Evolutionary conservation across 1,284 basidiomycete genomes (phyloP).

Genomic region (Ceratobasidium sp.): DNA sequence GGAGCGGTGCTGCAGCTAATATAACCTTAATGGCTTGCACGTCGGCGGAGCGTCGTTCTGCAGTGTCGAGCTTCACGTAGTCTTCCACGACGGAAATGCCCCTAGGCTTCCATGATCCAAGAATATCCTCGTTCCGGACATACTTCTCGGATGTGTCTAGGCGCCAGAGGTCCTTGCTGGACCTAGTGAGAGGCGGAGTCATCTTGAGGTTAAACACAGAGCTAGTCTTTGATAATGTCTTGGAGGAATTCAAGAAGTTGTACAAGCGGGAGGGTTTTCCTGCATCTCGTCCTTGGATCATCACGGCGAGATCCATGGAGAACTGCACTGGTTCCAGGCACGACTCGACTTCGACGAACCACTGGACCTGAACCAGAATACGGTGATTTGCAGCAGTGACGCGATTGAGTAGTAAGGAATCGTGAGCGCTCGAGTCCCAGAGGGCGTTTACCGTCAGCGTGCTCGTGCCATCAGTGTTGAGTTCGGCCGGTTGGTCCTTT

Average conservation of each 20-base stretch:
- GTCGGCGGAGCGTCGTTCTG: constrained; percentile 79
- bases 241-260: constrained; percentile 76
- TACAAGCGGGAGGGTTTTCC: constrained; percentile 80
- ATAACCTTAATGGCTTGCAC: constrained; percentile 88
- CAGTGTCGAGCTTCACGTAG: constrained; percentile 70
- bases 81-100: constrained; percentile 89
- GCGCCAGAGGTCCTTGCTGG: constrained; percentile 89
- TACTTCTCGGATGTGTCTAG: constrained; percentile 94
- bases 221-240: constrained; percentile 76
- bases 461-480: constrained; percentile 83
- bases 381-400: constrained; percentile 81
- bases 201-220: constrained; percentile 82
- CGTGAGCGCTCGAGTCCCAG: constrained; percentile 95
- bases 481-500: constrained; percentile 74
- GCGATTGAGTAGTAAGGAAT: constrained; percentile 84
- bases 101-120: constrained; percentile 85
- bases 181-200: constrained; percentile 84
- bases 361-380: constrained; percentile 78
- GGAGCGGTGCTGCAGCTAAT: constrained; percentile 60
- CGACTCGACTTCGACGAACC: constrained; percentile 81
- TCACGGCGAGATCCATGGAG: constrained; percentile 83
- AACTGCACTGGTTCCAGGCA: constrained; percentile 86
- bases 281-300: constrained; percentile 86
- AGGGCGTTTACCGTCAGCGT: constrained; percentile 70
- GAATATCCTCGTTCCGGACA: constrained; percentile 86